Base-by-base conservation (phyloP, 495 filamentous ascomycete species). In the Annulohypoxylon moriforme region DNA sequence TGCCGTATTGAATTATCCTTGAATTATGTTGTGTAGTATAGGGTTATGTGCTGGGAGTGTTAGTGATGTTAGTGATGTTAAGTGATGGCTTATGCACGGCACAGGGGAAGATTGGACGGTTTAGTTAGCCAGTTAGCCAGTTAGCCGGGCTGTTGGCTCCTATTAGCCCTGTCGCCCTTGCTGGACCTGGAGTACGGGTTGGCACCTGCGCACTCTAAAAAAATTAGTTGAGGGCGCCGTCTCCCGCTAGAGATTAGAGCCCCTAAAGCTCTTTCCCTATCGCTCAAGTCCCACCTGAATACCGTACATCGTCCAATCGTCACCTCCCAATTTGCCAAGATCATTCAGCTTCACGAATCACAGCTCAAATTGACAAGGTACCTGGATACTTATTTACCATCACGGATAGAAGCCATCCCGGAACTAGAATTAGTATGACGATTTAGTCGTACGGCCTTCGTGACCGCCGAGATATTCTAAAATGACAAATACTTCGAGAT, bases 251-350 rank as follows among this genome's bases (percentile, higher is more conserved):
- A 53, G 47, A 9, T 24, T 13, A 24, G 8, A 56, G 34, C 46
- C 46, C 46, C 27, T 27, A 50, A 46, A 18, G 27, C 14, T 29
- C 29, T 69, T 56, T 50, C 64, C 64, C 33, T 64, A 61, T 64
- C 55, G 24, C 18, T 42, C 47, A 56, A 42, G 55, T 68, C 49
- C 71, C 57, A 69, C 66, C 56, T 14, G 57, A 67, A 59, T 44
- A 38, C 47, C 66, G 66, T 73, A 73, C 66, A 34, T 3, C 58
- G 25, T 10, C 71, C 71, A 73, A 73, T 73, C 34, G 40, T 40
- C 22, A 47, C 24, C 47, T 47, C 59, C 44, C 27, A 69, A 47
- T 38, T 47, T 49, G 62, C 71, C 71, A 73, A 73, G 71, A 50
- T 20, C 24, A 13, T 2, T n/a, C 52, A 44, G 38, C 60, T 59